These are phyloP conservation scores for Bipolaris sorokiniana DNA, from an alignment of 2,329 filamentous ascomycete species.

Conservation along the genomic window DNA sequence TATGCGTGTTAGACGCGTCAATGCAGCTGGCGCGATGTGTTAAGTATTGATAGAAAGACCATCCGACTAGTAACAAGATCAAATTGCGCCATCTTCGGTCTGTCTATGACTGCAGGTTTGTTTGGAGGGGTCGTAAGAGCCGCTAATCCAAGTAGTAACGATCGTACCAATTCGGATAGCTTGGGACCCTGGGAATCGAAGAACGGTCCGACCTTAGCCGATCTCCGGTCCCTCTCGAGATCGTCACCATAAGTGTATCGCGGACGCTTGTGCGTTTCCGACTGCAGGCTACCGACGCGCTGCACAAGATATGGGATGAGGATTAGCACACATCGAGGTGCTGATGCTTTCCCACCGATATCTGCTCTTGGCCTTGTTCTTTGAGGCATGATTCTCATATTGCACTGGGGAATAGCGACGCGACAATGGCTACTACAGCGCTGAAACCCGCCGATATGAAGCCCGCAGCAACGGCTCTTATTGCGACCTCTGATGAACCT, in stretches of 20 bases:
- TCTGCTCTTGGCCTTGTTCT: neutral
- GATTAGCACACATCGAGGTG: neutral
- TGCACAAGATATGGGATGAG: neutral
- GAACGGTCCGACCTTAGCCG: conserved; percentile 19
- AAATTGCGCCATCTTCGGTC: conserved; percentile 8
- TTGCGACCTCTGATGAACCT: conserved; percentile 37
- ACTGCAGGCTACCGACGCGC: conserved; percentile 11
- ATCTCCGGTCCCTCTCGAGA: conserved; percentile 37
- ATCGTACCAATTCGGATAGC: conserved; percentile 10
- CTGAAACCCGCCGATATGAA: conserved; percentile 37
- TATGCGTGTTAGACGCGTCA: conserved; percentile 1
- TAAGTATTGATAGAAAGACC: neutral
- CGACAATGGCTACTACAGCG: conserved; percentile 45
- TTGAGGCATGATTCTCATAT: conserved; percentile 31
- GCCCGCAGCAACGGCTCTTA: conserved; percentile 33
- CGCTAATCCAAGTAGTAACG: conserved; percentile 17
- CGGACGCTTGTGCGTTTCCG: conserved; percentile 44
- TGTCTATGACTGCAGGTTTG: conserved; percentile 1
- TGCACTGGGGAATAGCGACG: conserved; percentile 11
- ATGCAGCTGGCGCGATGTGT: neutral
- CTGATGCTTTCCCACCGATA: neutral
- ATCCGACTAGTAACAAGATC: conserved; percentile 2
- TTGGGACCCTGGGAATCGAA: conserved; percentile 2
- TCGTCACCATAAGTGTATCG: conserved; percentile 41
- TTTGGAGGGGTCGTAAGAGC: conserved; percentile 22